phyloP scores from a whole-genome alignment of 352 stramenopile genomes.

The Phytophthora idaei region DNA sequence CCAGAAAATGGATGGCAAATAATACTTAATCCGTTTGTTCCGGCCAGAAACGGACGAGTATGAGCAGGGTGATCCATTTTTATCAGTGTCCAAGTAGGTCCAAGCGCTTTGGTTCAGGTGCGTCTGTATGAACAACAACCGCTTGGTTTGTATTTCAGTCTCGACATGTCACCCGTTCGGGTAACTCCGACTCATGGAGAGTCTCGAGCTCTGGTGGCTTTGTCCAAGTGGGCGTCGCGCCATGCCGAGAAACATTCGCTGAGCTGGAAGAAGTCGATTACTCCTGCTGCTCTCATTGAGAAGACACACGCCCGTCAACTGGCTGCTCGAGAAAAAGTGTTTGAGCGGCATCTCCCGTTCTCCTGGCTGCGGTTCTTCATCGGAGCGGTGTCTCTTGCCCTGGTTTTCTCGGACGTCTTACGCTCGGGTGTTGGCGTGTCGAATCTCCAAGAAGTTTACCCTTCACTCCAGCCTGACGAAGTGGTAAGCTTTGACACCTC shows the following conservation, averaged over 20 bases:
- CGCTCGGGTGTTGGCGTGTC: conserved; percentile 38
- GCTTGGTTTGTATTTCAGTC: not conserved
- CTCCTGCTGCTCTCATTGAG: conserved; percentile 26
- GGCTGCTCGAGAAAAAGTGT: conserved; percentile 25
- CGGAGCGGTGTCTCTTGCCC: conserved; percentile 29
- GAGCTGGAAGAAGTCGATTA: conserved; percentile 12
- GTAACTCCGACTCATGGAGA: conserved; percentile 18
- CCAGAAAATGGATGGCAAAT: not conserved
- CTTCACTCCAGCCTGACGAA: conserved; percentile 37
- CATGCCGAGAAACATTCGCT: conserved; percentile 19
- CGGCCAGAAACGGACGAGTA: conserved; percentile 8
- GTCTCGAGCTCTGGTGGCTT: conserved; percentile 7
- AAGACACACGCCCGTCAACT: conserved; percentile 26
- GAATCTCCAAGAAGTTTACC: conserved; percentile 19
- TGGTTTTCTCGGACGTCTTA: conserved; percentile 42
- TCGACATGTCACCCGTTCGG: conserved; percentile 12
- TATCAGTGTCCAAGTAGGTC: conserved; percentile 12
- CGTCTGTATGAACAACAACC: conserved; percentile 11
- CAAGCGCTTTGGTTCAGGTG: not conserved
- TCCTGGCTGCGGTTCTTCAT: conserved; percentile 32
- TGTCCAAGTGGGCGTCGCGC: conserved; percentile 24
- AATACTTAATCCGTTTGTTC: conserved; percentile 2
- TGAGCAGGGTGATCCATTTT: conserved; percentile 5
- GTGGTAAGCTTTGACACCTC: conserved; percentile 37
- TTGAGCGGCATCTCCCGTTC: conserved; percentile 36